Base-by-base conservation (phyloP, 345 rosid species). In the Acer negundo region DNA sequence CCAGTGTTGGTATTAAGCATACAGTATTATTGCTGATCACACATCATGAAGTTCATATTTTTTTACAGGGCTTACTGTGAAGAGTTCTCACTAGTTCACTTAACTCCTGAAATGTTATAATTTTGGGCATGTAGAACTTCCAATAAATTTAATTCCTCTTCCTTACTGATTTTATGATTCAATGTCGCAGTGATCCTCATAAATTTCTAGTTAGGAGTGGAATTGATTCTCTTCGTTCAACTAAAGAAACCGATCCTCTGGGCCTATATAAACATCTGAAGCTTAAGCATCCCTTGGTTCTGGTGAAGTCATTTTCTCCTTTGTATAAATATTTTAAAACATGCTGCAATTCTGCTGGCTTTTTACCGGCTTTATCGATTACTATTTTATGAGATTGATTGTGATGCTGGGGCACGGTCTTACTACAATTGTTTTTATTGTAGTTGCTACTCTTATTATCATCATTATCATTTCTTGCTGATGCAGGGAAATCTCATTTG, bases 181-280 rank as follows among this genome's bases (percentile, higher is more conserved):
- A 70, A 31, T 8, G 23, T 56, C 12, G 19, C 81, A 73, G 77
- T 58, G 70, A 67, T 24, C 56, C 73, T 73, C 73, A 79, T 67
- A 46, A 16, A 62, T 24, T 42, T 67, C 68, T 73, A 26, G 15
- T 46, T 24, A 66, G 38, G 74, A 67, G 77, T 61, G 28, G 44
- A 49, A n/a, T 70, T 5, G 11, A 16, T 62, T 47, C 40, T 77
- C 15, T 62, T 64, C 9, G 40, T n/a, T 42, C 6, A 15, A 35
- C 55, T 9, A 19, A 51, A 12, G n/a, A 61, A 75, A 22, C n/a
- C 22, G 67, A 67, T 71, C 76, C 76, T n/a, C 13, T 62, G 38
- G 17, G 63, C 35, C 20, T 77, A 26, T 63, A 15, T 31, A 28
- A 24, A 8, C 4, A 26, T 62, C 63, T 78, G 65, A 71, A 71